phyloP scores from a whole-genome alignment of 139 green algal genomes.

The Tetradesmus lagerheimii region DNA sequence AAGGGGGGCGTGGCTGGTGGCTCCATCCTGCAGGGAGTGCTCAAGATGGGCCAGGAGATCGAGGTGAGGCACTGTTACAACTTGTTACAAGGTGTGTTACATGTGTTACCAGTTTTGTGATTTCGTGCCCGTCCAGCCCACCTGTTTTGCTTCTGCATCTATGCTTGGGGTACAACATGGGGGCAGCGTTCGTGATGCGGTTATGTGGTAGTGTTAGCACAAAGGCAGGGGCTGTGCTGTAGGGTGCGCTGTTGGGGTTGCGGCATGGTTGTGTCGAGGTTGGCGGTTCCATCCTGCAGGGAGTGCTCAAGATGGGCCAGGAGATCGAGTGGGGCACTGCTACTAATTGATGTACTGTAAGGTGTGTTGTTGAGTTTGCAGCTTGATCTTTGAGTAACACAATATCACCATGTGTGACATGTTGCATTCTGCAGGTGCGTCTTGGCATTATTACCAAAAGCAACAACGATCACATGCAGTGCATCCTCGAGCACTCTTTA shows the following conservation, averaged over 20 bases:
- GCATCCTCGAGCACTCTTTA: no score
- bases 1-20: slow-evolving; percentile 97
- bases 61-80: slow-evolving; percentile 80
- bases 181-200: no score
- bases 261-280: slow-evolving; percentile 70
- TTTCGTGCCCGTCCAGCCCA: no score
- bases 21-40: slow-evolving; percentile 95
- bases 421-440: slow-evolving; percentile 72
- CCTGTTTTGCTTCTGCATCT: no score
- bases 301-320: slow-evolving; percentile 72
- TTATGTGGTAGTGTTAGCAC: no score
- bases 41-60: slow-evolving; percentile 93
- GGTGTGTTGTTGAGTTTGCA: background rate
- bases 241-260: background rate
- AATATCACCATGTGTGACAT: no score
- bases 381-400: no score
- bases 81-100: no score
- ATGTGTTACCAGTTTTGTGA: no score
- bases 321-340: background rate
- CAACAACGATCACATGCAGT: slow-evolving; percentile 85
- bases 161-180: no score
- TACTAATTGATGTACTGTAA: background rate
- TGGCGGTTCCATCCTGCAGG: slow-evolving; percentile 97
- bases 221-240: background rate
- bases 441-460: slow-evolving; percentile 98